Evolutionary conservation across 331 rosid species (phyloP), one percentile per base, ranked within the genome.

Genomic region (Pyrus hybrid): DNA sequence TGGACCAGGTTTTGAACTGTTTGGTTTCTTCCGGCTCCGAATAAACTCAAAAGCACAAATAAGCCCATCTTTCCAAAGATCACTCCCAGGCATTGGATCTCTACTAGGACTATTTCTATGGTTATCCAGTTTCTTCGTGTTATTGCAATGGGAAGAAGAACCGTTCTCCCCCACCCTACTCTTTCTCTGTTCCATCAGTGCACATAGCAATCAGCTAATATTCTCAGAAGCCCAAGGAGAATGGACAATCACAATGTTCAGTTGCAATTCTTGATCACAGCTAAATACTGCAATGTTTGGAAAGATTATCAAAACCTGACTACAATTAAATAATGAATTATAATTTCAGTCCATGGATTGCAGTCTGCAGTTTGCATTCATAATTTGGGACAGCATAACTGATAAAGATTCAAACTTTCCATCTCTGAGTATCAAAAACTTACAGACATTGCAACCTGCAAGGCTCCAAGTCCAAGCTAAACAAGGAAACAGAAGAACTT

Each of bases 31-130:
- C 25, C 47, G 83, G 43, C 90, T 88, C 57, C 78, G 68, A 77
- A 85, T 80, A 79, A 73, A 89, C 78, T 95, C 99, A 75, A 92
- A 95, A 77, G 94, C 98, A 78, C 97, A 92, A 72, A 95, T 85
- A 76, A 95, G 96, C 13, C 99, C 98, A 69, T 92, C 89, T 28
- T 77, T 92, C 99, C 99, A 95, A 76, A 92, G 90, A 28, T 87
- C 88, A 71, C 67, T 82, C 58, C 80, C 93, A 32, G 82, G 74
- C 76, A 66, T 53, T 76, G 75, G 41, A 67, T 89, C 96, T 77
- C 79, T 85, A 77, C 61, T 85, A 63, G 76, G 76, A 81, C 28
- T 16, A 49, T 8, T 58, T 78, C 78, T 86, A 72, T 72, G 70
- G 80, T 54, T 76, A 72, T 88, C 97, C 9, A 82, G 79, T 68